phyloP scores from a whole-genome alignment of 148 eudicot species.

The Chenopodium suecicum region DNA sequence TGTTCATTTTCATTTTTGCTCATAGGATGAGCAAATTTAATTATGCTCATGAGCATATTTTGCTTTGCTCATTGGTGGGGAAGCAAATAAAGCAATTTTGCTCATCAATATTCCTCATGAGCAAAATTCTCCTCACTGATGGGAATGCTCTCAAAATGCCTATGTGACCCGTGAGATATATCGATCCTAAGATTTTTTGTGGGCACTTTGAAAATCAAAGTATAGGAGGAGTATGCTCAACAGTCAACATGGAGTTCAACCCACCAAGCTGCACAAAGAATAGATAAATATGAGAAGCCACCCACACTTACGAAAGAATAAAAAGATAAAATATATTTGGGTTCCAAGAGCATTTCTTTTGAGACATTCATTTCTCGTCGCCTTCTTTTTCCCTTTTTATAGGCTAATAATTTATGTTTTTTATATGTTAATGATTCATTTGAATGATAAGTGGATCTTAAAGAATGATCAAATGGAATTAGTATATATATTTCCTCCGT shows the following conservation, averaged over 20 bases:
- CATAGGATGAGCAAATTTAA: too few relatives aligned
- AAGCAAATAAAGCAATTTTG: too few relatives aligned
- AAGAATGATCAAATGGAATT: too few relatives aligned
- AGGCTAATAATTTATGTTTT: constrained; percentile 47
- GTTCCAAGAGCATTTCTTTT: constrained; percentile 98
- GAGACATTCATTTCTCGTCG: constrained; percentile 89
- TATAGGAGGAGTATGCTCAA: constrained; percentile 48
- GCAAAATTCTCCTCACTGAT: too few relatives aligned
- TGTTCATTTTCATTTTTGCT: too few relatives aligned
- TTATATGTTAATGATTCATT: too few relatives aligned
- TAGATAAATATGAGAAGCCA: too few relatives aligned
- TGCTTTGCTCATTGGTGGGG: too few relatives aligned
- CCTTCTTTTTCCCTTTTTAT: constrained; percentile 87
- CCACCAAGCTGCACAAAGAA: constrained; percentile 65
- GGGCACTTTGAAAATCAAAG: constrained; percentile 64
- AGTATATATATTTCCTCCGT: too few relatives aligned
- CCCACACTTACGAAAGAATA: neutral
- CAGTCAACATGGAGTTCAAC: constrained; percentile 56
- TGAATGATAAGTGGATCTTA: too few relatives aligned
- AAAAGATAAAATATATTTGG: constrained; percentile 64
- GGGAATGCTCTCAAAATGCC: constrained; percentile 38
- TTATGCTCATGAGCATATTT: too few relatives aligned
- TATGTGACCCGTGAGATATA: constrained; percentile 76
- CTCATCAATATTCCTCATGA: too few relatives aligned
- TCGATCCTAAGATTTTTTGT: constrained; percentile 73